Base-by-base conservation (phyloP, 75 land plant species). In the Cupressus sempervirens region DNA sequence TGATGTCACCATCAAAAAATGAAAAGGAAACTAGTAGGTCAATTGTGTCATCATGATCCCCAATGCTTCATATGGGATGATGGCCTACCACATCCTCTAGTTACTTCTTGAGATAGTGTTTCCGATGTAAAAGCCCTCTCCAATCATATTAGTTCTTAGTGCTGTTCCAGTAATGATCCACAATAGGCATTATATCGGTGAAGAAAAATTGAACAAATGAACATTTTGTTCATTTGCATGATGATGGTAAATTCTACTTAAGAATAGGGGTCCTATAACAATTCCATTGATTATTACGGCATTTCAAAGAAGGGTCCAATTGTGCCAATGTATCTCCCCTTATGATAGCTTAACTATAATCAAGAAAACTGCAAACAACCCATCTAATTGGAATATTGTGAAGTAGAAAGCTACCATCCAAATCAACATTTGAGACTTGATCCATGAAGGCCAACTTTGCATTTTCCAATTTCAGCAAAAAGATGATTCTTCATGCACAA, bases 291-390 rank as follows among this genome's bases (percentile, higher is more conserved):
- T 32, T 50, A 52, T 88, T 84, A 7, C 74, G 73, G 12, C 0
- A 10, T 73, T 36, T 82, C 35, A 88, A 68, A 40, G 14, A 74
- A 18, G 52, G 54, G 58, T 75, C 80, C 41, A 88, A 77, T 81
- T 88, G 89, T 16, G 88, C 88, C 29, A 82, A 43, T 18, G 54
- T 89, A 50, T 88, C 88, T 43, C 89, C 89, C 23, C 76, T 53
- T n/a, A n/a, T n/a, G n/a, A n/a, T n/a, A n/a, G n/a, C n/a, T n/a
- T n/a, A n/a, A n/a, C n/a, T n/a, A n/a, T n/a, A n/a, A n/a, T n/a
- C n/a, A n/a, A n/a, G n/a, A n/a, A n/a, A n/a, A n/a, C n/a, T n/a
- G n/a, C n/a, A n/a, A n/a, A n/a, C n/a, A n/a, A n/a, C n/a, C n/a
- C n/a, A n/a, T n/a, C n/a, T n/a, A n/a, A n/a, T n/a, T n/a, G n/a